Conservation (phyloP, 257 asterid genomes). For the Paraleonurus japonicus region DNA sequence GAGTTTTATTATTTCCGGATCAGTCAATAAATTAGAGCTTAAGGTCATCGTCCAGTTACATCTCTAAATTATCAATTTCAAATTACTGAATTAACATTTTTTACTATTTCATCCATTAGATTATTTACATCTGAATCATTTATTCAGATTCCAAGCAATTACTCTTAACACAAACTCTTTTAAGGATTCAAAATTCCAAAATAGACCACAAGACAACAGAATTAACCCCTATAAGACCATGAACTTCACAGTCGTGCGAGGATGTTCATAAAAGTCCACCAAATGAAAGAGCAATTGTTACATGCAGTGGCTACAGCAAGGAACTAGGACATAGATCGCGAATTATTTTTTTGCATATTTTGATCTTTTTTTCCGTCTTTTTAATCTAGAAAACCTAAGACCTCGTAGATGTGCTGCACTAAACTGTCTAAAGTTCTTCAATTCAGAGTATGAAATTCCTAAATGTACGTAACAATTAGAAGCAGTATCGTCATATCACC, state of each 20-base stretch:
- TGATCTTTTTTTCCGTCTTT: neutral
- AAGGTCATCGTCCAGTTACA: neutral
- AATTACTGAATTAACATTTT: neutral
- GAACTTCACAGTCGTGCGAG: neutral
- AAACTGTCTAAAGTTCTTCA: neutral
- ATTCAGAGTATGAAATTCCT: neutral
- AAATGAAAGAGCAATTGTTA: neutral
- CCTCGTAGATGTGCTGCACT: neutral
- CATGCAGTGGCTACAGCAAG: constrained; percentile 5
- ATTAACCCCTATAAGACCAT: neutral
- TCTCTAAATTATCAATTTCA: constrained; percentile 17
- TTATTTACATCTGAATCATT: constrained; percentile 10
- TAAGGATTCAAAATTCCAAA: constrained; percentile 9
- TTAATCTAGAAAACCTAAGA: neutral
- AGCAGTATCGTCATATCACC: neutral
- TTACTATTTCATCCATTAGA: neutral
- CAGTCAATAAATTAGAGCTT: neutral
- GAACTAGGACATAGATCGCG: neutral
- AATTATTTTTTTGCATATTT: neutral
- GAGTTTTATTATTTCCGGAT: neutral
- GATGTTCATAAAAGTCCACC: neutral
- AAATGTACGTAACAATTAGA: neutral
- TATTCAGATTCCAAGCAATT: neutral
- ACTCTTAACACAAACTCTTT: neutral
- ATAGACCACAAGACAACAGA: neutral